A percentile compares a stretch with the other conserved stretches of the same genome.
phyloP scores from a whole-genome alignment of 116 monocot genomes.

The Zostera marina region DNA sequence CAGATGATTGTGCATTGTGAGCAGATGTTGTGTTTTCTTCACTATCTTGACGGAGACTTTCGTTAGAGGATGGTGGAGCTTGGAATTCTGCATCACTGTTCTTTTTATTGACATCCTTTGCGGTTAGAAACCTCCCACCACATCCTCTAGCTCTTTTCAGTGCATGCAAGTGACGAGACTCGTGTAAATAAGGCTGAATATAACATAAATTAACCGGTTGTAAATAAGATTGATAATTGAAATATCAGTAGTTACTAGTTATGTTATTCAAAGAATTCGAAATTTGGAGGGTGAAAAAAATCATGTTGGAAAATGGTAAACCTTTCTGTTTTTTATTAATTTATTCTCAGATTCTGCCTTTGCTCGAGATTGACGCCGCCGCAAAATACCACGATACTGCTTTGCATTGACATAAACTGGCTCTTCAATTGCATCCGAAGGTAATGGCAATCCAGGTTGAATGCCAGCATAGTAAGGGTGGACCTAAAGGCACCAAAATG shows the following conservation, averaged over 20 bases:
- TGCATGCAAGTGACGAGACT: conserved; percentile 78
- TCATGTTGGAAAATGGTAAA: not conserved
- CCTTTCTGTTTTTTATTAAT: conserved; percentile 60
- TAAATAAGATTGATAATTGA: not conserved
- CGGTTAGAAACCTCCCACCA: conserved; percentile 42
- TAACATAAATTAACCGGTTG: not conserved
- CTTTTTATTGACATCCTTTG: conserved; percentile 15
- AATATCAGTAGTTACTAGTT: not conserved
- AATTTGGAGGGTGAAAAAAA: too few species aligned
- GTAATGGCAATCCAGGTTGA: conserved; percentile 4
- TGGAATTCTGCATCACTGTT: not conserved
- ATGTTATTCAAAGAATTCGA: conserved; percentile 1
- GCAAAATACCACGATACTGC: conserved; percentile 67
- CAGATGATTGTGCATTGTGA: not conserved
- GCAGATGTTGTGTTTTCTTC: not conserved
- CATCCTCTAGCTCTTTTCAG: conserved; percentile 66
- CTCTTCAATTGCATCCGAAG: conserved; percentile 57
- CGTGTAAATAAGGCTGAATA: conserved; percentile 63
- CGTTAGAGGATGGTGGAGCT: not conserved
- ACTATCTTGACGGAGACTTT: not conserved
- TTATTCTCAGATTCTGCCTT: conserved; percentile 88
- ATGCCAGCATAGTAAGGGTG: not conserved
- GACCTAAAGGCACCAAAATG: not conserved
- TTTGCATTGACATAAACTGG: conserved; percentile 79
- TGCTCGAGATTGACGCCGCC: conserved; percentile 72